These are phyloP conservation scores for Chaetomium strumarium DNA, from an alignment of 2,329 filamentous ascomycete genomes.

Conservation along the genomic window DNA sequence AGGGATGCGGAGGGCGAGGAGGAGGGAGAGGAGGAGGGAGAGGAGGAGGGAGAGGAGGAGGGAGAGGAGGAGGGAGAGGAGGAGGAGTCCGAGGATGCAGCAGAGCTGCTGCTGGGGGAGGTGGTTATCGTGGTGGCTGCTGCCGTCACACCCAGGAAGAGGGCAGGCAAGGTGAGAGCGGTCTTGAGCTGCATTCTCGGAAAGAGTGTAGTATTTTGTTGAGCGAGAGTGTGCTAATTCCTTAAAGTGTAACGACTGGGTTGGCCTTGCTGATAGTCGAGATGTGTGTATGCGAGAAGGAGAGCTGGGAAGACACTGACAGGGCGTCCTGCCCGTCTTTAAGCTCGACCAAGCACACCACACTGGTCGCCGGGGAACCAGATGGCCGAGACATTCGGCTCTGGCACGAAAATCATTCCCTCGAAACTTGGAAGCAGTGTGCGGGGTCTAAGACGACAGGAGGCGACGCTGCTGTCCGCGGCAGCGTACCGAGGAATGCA, in stretches of 20 bases:
- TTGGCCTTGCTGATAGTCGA: not conserved
- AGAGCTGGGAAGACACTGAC: not conserved
- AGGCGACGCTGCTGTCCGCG: not conserved
- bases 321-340: not conserved
- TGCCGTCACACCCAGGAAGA: slow-evolving; percentile 12
- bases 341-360: not conserved
- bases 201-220: not conserved
- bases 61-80: not conserved
- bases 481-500: slow-evolving; percentile 2
- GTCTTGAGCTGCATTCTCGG: slow-evolving; percentile 20
- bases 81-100: not conserved
- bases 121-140: slow-evolving; percentile 4
- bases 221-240: not conserved
- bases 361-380: slow-evolving; percentile 1
- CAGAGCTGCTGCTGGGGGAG: not conserved
- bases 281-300: not conserved
- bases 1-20: not conserved
- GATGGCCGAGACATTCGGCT: slow-evolving; percentile 2
- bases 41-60: no score
- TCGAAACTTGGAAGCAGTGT: slow-evolving; percentile 3
- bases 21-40: not conserved
- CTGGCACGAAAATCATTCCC: not conserved
- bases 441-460: not conserved
- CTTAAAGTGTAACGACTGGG: not conserved
- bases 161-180: slow-evolving; percentile 18